Base-by-base conservation (phyloP, 164 flowering plant species). In the Brasenia schreberi region DNA sequence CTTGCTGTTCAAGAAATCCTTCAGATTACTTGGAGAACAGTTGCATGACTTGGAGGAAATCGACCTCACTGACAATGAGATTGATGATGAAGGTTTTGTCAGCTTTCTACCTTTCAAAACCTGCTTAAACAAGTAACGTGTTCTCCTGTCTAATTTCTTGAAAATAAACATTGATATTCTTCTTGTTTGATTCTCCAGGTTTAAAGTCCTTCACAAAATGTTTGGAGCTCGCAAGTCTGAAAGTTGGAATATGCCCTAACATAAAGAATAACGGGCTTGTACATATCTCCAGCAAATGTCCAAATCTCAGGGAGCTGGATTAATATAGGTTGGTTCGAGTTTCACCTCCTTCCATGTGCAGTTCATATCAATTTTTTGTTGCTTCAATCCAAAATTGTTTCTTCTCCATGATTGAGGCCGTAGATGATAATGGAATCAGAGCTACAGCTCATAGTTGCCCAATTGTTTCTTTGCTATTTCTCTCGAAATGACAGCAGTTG, bases 231-330 rank as follows among this genome's bases (percentile, higher is more conserved):
- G 49, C 83, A 19, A 77, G 76, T 77, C 71, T 92, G 42, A 92
- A 87, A 67, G 63, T 92, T n/a, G 98, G 98, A 67, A 84, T 92
- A 59, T 92, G 98, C 76, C 77, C 81, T 18, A 86, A 90, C 70
- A 81, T 92, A 66, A 85, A 84, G 11, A 88, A 88, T 67, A 69
- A 78, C 67, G 95, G 98, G 71, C 82, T 90, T 65, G 65, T 71
- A 14, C 77, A 80, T 59, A 74, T 92, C 59, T 95, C 89, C 67
- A 70, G 52, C 68, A 16, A 70, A 66, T 92, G 98, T 74, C 71
- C 85, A 27, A 81, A 82, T 66, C 85, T 92, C 68, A 61, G 45
- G 45, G 96, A 92, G 83, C 83, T 92, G n/a, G 98, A 92, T 72
- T 75, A 90, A 66, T 92, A 92, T 88, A 92, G 98, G 98, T 91